These are phyloP conservation scores for Carallia brachiata DNA, from an alignment of 345 rosid species.

Conservation along the genomic window DNA sequence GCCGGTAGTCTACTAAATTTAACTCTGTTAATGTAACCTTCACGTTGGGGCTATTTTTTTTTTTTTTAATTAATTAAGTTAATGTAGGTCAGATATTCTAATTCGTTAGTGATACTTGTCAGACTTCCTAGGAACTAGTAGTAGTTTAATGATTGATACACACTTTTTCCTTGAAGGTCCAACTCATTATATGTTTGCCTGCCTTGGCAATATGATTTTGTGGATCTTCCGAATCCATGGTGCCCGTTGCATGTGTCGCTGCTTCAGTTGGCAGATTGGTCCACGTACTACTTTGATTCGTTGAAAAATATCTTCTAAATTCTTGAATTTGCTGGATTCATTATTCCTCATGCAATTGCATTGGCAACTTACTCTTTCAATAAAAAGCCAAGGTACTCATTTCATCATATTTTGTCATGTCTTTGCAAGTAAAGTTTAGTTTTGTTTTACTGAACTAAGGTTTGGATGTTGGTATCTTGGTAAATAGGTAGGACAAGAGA, in stretches of 20 bases:
- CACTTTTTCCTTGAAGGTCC: no score
- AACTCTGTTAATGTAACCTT: background rate
- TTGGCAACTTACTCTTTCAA: no score
- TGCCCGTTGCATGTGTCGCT: background rate
- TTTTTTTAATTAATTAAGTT: background rate
- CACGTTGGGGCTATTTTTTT: background rate
- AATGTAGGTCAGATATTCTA: constrained; percentile 14
- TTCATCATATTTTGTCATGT: background rate
- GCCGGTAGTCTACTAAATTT: constrained; percentile 1
- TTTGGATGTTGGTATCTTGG: no score
- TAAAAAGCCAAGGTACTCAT: background rate
- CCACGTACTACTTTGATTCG: background rate
- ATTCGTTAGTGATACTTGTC: constrained; percentile 8
- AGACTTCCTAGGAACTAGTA: constrained; percentile 20
- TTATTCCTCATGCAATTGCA: background rate
- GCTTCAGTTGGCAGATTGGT: background rate
- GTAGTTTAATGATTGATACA: background rate
- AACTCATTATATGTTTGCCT: no score
- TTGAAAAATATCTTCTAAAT: background rate
- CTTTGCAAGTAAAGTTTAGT: background rate
- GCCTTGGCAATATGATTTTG: background rate
- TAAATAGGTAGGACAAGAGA: no score
- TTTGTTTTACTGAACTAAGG: no score
- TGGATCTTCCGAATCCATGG: background rate
- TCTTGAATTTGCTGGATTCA: background rate